Base-by-base conservation (phyloP, 108 stramenopile genomes). In the Conticribra guillardii region DNA sequence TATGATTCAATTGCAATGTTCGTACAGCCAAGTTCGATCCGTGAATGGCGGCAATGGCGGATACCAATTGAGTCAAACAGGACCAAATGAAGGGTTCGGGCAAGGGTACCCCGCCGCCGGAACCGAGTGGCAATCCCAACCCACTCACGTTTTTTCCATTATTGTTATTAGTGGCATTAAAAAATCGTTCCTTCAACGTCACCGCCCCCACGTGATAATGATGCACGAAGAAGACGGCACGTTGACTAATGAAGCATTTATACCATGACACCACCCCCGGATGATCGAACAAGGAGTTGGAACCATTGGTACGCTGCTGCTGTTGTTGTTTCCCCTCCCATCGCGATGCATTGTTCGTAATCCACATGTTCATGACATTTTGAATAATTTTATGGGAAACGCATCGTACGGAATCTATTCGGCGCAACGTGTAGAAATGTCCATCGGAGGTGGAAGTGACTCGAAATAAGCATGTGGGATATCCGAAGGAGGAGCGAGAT, bases 181-280 rank as follows among this genome's bases (percentile, higher is more conserved):
- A 74, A 59, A 85, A 93, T 48, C 90, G 79, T 50, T 96, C 86
- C 17, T 75, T 66, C 37, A 96, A 63, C 9, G 91, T 91, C 28
- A 82, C 64, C 1, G 88, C 86, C 1, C 93, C 91, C 27, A 90
- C 87, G 61, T 89, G 82, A 68, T 89, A 96, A 46, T 90, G 85
- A 79, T 94, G 90, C 21, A 96, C 78, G 83, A 96, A 97, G 81
- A 96, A 97, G 14, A 95, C 80, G 0, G 95, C 95, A 9, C 95
- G 85, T 23, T 95, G 89, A 26, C 89, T 72, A 30, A 96, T 57
- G 69, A 96, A 97, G 50, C 83, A 85, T 58, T 83, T 79, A 44
- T 86, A 86, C 46, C 91, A 82, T 27, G 83, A 73, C 5, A 87
- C 89, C 9, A 94, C 58, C 14, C 78, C 75, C 1, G 96, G 93